phyloP scores from a whole-genome alignment of 345 rosid genomes.

The Gossypioides kirkii region DNA sequence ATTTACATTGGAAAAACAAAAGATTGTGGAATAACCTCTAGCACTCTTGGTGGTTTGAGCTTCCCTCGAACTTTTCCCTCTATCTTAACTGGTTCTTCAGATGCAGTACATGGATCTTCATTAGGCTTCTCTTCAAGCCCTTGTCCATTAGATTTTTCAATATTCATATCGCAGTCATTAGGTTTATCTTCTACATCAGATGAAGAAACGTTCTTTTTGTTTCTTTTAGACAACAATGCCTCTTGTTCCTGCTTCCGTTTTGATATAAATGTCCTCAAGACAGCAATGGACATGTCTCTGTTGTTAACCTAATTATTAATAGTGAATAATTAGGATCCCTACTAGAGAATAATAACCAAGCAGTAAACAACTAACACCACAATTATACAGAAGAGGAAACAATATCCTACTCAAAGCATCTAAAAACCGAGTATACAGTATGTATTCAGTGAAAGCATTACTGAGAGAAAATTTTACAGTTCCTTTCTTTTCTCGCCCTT shows the following conservation, averaged over 20 bases:
- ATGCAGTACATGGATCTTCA: constrained; percentile 34
- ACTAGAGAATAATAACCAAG: background rate
- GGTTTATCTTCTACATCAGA: constrained; percentile 33
- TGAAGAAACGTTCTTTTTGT: constrained; percentile 36
- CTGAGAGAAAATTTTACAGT: background rate
- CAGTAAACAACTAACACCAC: background rate
- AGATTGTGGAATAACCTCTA: constrained; percentile 54
- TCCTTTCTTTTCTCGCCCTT: background rate
- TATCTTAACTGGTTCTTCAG: constrained; percentile 42
- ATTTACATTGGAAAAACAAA: constrained; percentile 9
- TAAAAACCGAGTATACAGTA: background rate
- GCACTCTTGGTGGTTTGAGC: constrained; percentile 81
- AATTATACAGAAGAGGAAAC: background rate
- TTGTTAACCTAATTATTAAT: constrained; percentile 65
- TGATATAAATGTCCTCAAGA: constrained; percentile 66
- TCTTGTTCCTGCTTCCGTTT: constrained; percentile 71
- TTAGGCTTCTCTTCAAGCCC: constrained; percentile 33
- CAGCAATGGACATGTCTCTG: constrained; percentile 88
- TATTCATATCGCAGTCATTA: constrained; percentile 21
- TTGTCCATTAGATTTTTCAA: constrained; percentile 41
- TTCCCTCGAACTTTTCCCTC: constrained; percentile 47
- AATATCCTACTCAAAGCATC: background rate
- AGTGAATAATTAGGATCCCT: constrained; percentile 14
- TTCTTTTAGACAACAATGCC: constrained; percentile 46
- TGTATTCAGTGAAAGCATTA: background rate